Evolutionary conservation across 306 rosid genomes (phyloP).

Genomic region (Casuarina cunninghamiana): DNA sequence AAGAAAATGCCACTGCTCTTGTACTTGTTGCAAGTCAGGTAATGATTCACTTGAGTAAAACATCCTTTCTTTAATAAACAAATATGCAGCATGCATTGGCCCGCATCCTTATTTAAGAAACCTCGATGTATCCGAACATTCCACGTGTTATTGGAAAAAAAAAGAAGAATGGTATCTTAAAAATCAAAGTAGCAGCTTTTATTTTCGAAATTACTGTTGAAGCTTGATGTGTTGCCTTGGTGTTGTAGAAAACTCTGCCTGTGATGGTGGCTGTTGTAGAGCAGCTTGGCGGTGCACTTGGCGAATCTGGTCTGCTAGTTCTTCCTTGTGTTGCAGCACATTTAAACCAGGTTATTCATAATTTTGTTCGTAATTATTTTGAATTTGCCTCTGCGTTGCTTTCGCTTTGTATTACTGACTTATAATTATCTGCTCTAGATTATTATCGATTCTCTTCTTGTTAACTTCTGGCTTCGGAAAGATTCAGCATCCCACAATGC

Average conservation of each 20-base stretch:
- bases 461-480: slow-evolving; percentile 54
- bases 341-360: slow-evolving; percentile 69
- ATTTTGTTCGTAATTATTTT: neutral
- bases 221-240: slow-evolving; percentile 11
- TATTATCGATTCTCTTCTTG: slow-evolving; percentile 64
- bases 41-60: slow-evolving; percentile 10
- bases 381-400: neutral
- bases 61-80: neutral
- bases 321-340: slow-evolving; percentile 98
- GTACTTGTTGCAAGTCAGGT: slow-evolving; percentile 88
- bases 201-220: neutral
- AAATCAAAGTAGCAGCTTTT: slow-evolving; percentile 2
- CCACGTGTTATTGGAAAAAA: neutral
- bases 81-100: neutral
- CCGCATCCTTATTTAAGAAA: neutral
- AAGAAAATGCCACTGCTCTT: slow-evolving; percentile 66
- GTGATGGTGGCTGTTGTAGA: slow-evolving; percentile 94
- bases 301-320: slow-evolving; percentile 83
- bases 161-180: neutral
- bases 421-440: slow-evolving; percentile 42
- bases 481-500: slow-evolving; percentile 33
- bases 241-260: slow-evolving; percentile 83
- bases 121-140: neutral
- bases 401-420: slow-evolving; percentile 28
- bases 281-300: slow-evolving; percentile 79